phyloP scores from a whole-genome alignment of 331 rosid species.

The Rosa hybrid region DNA sequence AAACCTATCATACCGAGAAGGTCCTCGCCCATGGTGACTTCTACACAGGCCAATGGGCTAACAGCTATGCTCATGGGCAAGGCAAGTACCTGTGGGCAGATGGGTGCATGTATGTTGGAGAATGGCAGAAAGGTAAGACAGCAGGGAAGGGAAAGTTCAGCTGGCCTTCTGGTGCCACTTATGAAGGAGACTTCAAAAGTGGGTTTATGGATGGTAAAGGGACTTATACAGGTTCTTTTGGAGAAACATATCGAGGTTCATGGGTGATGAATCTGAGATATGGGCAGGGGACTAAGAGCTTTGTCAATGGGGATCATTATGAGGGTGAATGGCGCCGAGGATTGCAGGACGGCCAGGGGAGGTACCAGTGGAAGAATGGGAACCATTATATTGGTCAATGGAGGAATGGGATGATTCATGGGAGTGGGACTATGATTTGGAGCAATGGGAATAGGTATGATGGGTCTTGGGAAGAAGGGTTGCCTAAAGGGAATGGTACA shows the following conservation, averaged over 20 bases:
- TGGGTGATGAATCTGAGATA: constrained; percentile 84
- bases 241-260: constrained; percentile 70
- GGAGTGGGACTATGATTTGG: constrained; percentile 78
- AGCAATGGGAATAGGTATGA: constrained; percentile 71
- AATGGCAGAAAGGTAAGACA: constrained; percentile 68
- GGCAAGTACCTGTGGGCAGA: constrained; percentile 88
- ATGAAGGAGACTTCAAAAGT: constrained; percentile 77
- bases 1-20: constrained; percentile 51
- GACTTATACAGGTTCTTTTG: constrained; percentile 63
- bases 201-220: constrained; percentile 86
- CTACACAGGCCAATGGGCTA: constrained; percentile 76
- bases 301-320: constrained; percentile 76
- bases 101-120: constrained; percentile 92
- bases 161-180: constrained; percentile 95
- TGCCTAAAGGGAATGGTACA: constrained; percentile 87
- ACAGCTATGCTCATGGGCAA: constrained; percentile 58
- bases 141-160: constrained; percentile 78
- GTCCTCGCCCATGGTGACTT: constrained; percentile 66
- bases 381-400: constrained; percentile 75
- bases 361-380: constrained; percentile 89
- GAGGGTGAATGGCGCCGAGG: constrained; percentile 97
- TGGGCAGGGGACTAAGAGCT: constrained; percentile 69
- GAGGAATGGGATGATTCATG: constrained; percentile 65
- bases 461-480: constrained; percentile 81
- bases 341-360: constrained; percentile 72